These are phyloP conservation scores for Barnettozyma californica DNA, from an alignment of 805 yeast species.

Conservation along the genomic window DNA sequence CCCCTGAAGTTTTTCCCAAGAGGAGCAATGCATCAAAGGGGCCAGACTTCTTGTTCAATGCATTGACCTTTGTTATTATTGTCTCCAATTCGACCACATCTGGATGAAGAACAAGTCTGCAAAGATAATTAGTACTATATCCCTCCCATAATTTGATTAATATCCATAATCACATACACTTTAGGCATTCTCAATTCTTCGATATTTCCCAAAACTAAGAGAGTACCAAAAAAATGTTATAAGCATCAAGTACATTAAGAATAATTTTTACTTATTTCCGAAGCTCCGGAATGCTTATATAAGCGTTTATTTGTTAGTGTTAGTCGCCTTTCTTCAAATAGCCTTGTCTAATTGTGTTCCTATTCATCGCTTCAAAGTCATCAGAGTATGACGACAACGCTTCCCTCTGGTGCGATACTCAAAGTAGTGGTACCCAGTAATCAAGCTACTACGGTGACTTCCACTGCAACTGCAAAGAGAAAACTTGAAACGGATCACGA, in stretches of 20 bases:
- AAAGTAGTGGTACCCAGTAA: neutral
- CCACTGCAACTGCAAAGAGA: neutral
- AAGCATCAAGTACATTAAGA: neutral
- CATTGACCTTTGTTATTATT: conserved; percentile 41
- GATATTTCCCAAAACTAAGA: neutral
- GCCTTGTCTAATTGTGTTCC: too few species aligned
- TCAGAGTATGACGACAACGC: neutral
- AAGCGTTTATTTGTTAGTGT: too few species aligned
- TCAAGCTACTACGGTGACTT: neutral
- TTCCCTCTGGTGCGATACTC: neutral
- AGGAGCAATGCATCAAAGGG: conserved; percentile 56
- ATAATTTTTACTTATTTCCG: neutral
- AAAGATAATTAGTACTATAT: neutral
- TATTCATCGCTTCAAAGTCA: neutral
- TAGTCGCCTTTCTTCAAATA: neutral
- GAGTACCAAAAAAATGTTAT: neutral
- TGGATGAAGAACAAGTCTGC: conserved; percentile 18
- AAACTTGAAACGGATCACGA: neutral
- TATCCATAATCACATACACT: conserved; percentile 10
- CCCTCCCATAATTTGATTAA: neutral
- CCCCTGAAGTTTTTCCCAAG: conserved; percentile 39
- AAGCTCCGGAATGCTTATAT: neutral
- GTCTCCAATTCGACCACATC: conserved; percentile 19
- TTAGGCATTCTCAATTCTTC: conserved; percentile 9
- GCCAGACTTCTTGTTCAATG: conserved; percentile 52